Evolutionary conservation across 345 rosid genomes (phyloP).

Genomic region (Citrus sinensis): DNA sequence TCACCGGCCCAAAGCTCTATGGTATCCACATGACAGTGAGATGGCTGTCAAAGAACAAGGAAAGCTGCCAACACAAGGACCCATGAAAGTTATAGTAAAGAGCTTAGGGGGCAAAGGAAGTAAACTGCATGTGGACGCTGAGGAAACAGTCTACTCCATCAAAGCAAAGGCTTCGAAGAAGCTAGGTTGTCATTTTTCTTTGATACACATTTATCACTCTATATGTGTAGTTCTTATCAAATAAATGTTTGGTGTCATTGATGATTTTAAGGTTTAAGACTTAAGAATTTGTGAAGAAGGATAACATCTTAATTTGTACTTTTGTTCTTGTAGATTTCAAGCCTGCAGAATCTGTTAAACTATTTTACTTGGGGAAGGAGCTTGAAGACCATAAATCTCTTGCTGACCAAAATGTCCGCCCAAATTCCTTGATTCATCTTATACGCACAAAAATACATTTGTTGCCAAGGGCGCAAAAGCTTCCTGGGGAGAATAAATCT

Average conservation of each 20-base stretch:
- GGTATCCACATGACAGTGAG: constrained; percentile 97
- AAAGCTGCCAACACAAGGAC: constrained; percentile 70
- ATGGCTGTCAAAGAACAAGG: constrained; percentile 86
- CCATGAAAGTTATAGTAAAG: constrained; percentile 85
- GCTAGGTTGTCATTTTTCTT: constrained; percentile 63
- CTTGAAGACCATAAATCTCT: constrained; percentile 84
- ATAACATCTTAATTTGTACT: constrained; percentile 16
- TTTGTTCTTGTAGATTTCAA: constrained; percentile 68
- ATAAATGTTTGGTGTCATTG: constrained; percentile 1
- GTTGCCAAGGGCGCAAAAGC: constrained; percentile 83
- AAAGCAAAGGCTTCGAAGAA: constrained; percentile 88
- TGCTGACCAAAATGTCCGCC: constrained; percentile 75
- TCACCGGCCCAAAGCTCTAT: constrained; percentile 91
- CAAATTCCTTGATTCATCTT: constrained; percentile 89
- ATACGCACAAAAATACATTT: constrained; percentile 80
- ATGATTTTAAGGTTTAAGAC: not conserved
- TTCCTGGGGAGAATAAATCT: constrained; percentile 89
- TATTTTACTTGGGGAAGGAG: constrained; percentile 82
- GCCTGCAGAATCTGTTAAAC: constrained; percentile 75
- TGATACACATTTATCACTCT: not conserved
- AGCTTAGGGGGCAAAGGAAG: constrained; percentile 98
- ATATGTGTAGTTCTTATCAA: not conserved
- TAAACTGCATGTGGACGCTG: constrained; percentile 81
- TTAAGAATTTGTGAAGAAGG: not conserved
- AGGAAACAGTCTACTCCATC: constrained; percentile 75